Base-by-base conservation (phyloP, 352 stramenopile genomes). In the Blastocystis sp. region DNA sequence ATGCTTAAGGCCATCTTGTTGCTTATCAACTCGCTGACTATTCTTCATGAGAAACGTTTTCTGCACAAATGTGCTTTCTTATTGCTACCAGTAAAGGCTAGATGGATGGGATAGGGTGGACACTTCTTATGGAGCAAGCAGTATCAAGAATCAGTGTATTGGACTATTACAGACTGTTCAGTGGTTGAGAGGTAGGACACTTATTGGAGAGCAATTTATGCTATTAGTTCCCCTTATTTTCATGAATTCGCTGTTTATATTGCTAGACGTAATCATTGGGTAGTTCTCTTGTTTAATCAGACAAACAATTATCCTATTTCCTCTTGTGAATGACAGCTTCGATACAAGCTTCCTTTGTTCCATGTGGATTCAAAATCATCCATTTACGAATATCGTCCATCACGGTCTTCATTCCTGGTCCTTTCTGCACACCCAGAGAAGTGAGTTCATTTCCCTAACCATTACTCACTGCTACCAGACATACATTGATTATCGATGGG, bases 31-130 rank as follows among this genome's bases (percentile, higher is more conserved):
- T 93, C 93, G 43, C 92, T 96, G 75, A 94, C 93, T 87, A 95
- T 96, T 79, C 91, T 96, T 69, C 93, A 96, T 79, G 94, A 96
- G 87, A 95, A 95, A 92, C 92, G 94, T 66, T 96, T 96, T 90
- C 91, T 96, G 68, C 93, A 93, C 62, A 92, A 92, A 70, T 94
- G 93, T 95, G 93, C 85, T 92, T 93, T 45, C 50, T 45, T 54
- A 20, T 16, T 50, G 16, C 43, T 90, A 34, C 18, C 30, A 20
- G 30, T 54, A 26, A 78, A 26, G 9, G 79, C 24, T 89, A 95
- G 93, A 96, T 92, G 93, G 94, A 3, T 96, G 93, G 93, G 92
- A 96, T 90, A 92, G 93, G 69, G 92, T 95, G 70, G 93, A 95
- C 54, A 92, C 93, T 54, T 93, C 93, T 30, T 91, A 95, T 73